phyloP scores from a whole-genome alignment of 371 early-diverging fungal species.

The Funneliformis caledonium region DNA sequence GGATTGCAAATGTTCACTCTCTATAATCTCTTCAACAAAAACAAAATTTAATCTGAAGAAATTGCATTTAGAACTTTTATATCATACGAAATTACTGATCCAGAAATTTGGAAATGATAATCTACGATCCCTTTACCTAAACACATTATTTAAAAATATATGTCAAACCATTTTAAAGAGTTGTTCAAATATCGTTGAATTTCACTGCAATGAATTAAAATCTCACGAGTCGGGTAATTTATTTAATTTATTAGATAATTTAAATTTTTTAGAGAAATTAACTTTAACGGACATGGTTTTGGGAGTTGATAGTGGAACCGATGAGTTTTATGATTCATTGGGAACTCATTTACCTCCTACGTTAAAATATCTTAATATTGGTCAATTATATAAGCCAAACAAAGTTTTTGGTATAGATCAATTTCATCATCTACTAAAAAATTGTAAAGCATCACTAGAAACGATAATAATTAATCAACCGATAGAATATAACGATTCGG shows the following conservation, averaged over 20 bases:
- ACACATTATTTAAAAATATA: too few species aligned
- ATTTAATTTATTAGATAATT: slow-evolving; percentile 9
- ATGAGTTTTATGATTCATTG: neutral
- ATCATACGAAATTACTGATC: neutral
- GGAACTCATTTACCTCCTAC: neutral
- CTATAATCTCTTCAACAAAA: too few species aligned
- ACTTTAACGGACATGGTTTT: neutral
- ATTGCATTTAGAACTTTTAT: neutral
- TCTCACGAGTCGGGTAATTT: neutral
- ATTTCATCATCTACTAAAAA: neutral
- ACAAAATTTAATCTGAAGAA: neutral
- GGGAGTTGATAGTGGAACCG: neutral
- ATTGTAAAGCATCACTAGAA: neutral
- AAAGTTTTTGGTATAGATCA: neutral
- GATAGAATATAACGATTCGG: neutral
- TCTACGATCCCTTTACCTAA: neutral
- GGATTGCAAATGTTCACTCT: neutral
- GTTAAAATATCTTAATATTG: neutral
- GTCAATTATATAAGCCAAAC: neutral
- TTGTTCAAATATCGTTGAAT: neutral
- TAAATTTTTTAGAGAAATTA: neutral
- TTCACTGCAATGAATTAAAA: neutral
- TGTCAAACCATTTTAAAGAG: neutral
- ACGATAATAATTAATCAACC: neutral
- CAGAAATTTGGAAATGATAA: neutral